A percentile compares a stretch with the other conserved stretches of the same genome.
phyloP scores from a whole-genome alignment of 2,329 filamentous ascomycete genomes.

The Fusarium denticulatum region DNA sequence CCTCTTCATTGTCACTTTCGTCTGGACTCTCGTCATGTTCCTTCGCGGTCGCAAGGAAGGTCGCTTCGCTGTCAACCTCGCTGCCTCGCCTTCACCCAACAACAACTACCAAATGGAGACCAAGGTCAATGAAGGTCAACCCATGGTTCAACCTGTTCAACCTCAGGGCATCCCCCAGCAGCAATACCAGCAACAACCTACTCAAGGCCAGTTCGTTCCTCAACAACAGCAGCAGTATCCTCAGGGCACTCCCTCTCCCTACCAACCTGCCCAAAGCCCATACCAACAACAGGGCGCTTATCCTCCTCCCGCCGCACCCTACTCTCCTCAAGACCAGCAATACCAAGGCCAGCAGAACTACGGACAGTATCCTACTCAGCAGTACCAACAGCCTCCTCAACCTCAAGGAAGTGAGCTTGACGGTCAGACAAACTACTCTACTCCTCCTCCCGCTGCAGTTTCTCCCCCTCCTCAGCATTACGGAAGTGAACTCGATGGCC shows the following conservation, averaged over 20 bases:
- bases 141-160: constrained; percentile 33
- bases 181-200: constrained; percentile 38
- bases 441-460: constrained; percentile 15
- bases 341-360: constrained; percentile 28
- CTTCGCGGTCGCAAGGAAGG: constrained; percentile 52
- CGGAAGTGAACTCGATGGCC: constrained; percentile 28
- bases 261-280: constrained; percentile 41
- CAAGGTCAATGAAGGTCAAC: constrained; percentile 44
- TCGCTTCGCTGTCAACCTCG: constrained; percentile 44
- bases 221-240: constrained; percentile 27
- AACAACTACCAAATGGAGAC: constrained; percentile 49
- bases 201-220: constrained; percentile 2
- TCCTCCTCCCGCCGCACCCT: constrained; percentile 33
- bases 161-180: constrained; percentile 30
- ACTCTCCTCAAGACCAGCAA: constrained; percentile 39
- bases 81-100: constrained; percentile 13
- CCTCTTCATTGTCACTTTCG: constrained; percentile 52
- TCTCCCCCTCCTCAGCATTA: constrained; percentile 14
- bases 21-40: constrained; percentile 50
- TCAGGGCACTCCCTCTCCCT: constrained; percentile 21
- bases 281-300: constrained; percentile 45
- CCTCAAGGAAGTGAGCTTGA: constrained; percentile 27
- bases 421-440: constrained; percentile 25
- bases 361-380: constrained; percentile 38
- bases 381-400: constrained; percentile 33